Evolutionary conservation across 1,284 basidiomycete species (phyloP), one percentile per base, ranked within the genome.

Genomic region (Phellinidium pouzarii): DNA sequence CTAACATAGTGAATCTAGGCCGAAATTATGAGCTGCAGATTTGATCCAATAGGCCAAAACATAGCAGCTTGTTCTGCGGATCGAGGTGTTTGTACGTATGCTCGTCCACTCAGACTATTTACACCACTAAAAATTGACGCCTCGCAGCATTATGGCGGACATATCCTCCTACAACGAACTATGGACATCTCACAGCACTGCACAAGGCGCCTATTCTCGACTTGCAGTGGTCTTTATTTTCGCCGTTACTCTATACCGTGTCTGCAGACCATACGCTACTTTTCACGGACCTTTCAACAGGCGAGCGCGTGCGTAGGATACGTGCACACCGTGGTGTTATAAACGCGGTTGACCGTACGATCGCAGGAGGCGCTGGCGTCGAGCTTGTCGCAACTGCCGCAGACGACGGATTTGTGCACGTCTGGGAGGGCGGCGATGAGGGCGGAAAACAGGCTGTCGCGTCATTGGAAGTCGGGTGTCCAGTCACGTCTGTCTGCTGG

Each of bases 401-500:
- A 19, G 94, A 97, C 64, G 94, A 97, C 62, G 91, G 91, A 0
- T 83, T 84, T 0, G 90, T 94, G 22, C 79, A 87, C 52, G 73
- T 96, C 3, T 96, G 92, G 91, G 91, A 93, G 58, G 84, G 84
- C 4, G 79, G 82, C 1, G 81, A 84, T 4, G 81, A 91, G 26
- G 84, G 82, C n/a, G 66, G 71, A 0, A 94, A 92, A 66, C 73
- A 80, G 6, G 78, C 87, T 20, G 80, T 95, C 11, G 83, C 84
- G 19, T 81, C 84, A 29, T 87, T 92, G 61, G 84, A 92, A 59
- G 65, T 95, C 44, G 89, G 88, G 1, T 88, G 89, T 62, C 93
- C 94, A 0, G 87, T 91, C 25, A 96, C 93, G n/a, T 78, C 87
- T 0, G 92, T 95, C 0, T 88, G 87, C 63, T 96, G 91, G 92